Evolutionary conservation across 768 basidiomycete species (phyloP), one percentile per base, ranked within the genome.

Genomic region (Auriscalpium microsporum): DNA sequence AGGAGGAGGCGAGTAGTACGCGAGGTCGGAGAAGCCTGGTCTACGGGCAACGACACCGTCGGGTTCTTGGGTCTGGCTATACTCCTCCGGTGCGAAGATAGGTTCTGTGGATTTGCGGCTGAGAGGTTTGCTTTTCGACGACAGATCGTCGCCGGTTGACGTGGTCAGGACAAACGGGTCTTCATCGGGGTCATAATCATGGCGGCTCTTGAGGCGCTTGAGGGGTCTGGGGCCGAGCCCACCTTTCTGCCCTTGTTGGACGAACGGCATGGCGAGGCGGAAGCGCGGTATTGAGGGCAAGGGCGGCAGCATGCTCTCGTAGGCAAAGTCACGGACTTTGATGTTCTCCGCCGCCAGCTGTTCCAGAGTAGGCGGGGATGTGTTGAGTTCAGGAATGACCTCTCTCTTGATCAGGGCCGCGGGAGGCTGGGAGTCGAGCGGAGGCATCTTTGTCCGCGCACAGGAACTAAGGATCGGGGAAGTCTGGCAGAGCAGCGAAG

Each of bases 301-400:
- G 9, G 82, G 81, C 2, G 85, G 83, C 47, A 87, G 70, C 28
- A 71, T 81, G 69, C 75, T 83, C 67, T 86, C 83, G 70, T 82
- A 84, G 14, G 80, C 84, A 73, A 83, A 87, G 69, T 88, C 78
- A 63, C 75, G 72, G 51, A 78, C 73, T 69, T 68, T 72, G 68
- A 78, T 68, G 45, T 73, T 73, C 23, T 70, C 55, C 50, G 64
- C 60, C 28, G 62, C 56, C 49, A 75, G 28, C 28, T 28, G 28
- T 28, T 28, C 28, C 28, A 28, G 4, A 28, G 28, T 2, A 28
- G 28, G 28, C 28, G 28, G 28, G 28, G 28, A 28, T 28, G 28
- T 3, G 2, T 28, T 28, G 28, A 28, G 28, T 28, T 28, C 28
- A 28, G 7, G 4, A 7, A 28, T 28, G 2, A 0, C 28, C 5